Evolutionary conservation across 1,284 basidiomycete species (phyloP).

Genomic region (Naganishia sp.): DNA sequence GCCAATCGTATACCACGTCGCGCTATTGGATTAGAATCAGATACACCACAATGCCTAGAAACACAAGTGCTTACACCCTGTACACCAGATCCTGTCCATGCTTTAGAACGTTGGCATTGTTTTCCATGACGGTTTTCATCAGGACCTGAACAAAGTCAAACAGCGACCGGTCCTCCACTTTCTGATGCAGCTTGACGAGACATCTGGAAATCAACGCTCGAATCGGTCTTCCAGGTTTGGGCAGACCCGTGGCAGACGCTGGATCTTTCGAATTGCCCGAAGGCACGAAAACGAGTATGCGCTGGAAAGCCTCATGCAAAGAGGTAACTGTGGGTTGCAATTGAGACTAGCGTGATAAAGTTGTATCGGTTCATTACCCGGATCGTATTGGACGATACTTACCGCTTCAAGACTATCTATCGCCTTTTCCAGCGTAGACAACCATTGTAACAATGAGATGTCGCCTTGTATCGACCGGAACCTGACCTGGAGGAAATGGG

Average conservation of each 20-base stretch:
- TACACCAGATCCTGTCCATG: conserved; percentile 63
- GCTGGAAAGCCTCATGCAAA: conserved; percentile 7
- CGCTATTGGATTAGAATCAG: conserved; percentile 36
- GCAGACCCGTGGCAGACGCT: conserved; percentile 49
- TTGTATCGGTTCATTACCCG: background rate
- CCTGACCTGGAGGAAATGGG: background rate
- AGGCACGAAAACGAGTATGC: conserved; percentile 17
- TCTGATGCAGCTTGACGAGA: conserved; percentile 72
- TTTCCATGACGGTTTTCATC: conserved; percentile 71
- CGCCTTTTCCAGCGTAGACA: conserved; percentile 21
- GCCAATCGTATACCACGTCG: conserved; percentile 69
- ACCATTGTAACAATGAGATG: conserved; percentile 27
- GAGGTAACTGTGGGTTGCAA: background rate
- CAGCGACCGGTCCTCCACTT: conserved; percentile 77
- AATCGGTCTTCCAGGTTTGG: conserved; percentile 78
- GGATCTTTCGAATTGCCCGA: conserved; percentile 20
- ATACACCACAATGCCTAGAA: conserved; percentile 42
- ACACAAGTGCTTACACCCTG: conserved; percentile 60
- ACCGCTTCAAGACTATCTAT: conserved; percentile 19
- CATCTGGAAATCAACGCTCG: conserved; percentile 78
- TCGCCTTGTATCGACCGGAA: conserved; percentile 13
- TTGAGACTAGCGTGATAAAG: background rate
- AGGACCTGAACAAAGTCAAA: conserved; percentile 85
- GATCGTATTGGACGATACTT: background rate
- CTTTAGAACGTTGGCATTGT: conserved; percentile 59